Base-by-base conservation (phyloP, 257 asterid species). In the Solanum ossicruentum region DNA sequence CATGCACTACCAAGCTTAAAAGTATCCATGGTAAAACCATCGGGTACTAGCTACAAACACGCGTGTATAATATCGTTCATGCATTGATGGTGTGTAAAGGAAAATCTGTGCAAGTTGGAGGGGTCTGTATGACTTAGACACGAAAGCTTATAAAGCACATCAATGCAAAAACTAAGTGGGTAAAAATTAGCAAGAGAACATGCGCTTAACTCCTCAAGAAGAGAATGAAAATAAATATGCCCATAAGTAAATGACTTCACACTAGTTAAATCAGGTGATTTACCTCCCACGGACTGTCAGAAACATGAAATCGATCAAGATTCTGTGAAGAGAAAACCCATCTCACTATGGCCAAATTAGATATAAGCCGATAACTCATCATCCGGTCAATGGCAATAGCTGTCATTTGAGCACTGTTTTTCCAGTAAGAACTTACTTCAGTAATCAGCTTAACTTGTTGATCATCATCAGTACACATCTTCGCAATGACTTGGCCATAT, bases 221-320 rank as follows among this genome's bases (percentile, higher is more conserved):
- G 57, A 75, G 58, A 36, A n/a, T 5, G 17, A 80, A 49, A 17
- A 84, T 17, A 41, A 84, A 51, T 12, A 67, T 80, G 58, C 47
- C 49, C 11, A 8, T 13, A 58, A 49, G n/a, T 10, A 69, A 49
- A 12, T 23, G 47, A 56, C 13, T 54, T 58, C 3, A 12, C 56
- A 61, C 49, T n/a, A 15, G 84, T 58, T 7, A 83, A 45, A 85
- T 66, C 45, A 61, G 73, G 45, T 70, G 43, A 65, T 47, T 54
- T 92, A 95, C 99, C 99, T 97, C 99, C 99, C 99, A 97, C 79
- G 97, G 96, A 73, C 93, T 95, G 89, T 97, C 98, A 79, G 97
- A 95, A 83, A 88, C 73, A 85, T 97, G 99, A 95, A 97, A 95
- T 52, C 89, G 98, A 63, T 88, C 87, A 58, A 89, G 91, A 87